Base-by-base conservation (phyloP, 2,329 filamentous ascomycete species). In the Sordariomycetes sp. region DNA sequence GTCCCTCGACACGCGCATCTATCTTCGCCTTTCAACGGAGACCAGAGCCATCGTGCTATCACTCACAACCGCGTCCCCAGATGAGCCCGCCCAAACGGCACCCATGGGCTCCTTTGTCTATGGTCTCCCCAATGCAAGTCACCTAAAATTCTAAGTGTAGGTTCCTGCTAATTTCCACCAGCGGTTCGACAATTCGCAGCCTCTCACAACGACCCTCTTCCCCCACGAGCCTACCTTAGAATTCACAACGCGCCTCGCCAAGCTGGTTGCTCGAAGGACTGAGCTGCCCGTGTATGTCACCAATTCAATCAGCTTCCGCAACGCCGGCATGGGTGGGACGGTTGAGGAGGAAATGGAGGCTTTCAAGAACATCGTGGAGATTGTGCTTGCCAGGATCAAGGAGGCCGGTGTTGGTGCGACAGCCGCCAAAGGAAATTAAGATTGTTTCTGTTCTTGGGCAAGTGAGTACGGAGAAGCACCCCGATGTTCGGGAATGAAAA, bases 271-370 rank as follows among this genome's bases (percentile, higher is more conserved):
- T n/a, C 75, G 77, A 35, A 81, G 75, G 46, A 73, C 79, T 19
- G 65, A 70, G 21, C 73, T 78, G 41, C 87, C 87, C 1, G 79
- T 85, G n/a, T 96, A 95, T 54, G 85, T 96, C 14, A 85, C 85
- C 16, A 93, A 85, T 52, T 94, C 87, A 21, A 77, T 93, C 48
- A 86, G 80, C 44, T 77, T 95, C 42, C 73, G 74, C 11, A 76
- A 70, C 48, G 72, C 79, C 6, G 82, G 80, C 3, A 73, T 87
- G 48, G 86, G 86, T 8, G 82, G 86, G 15, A 83, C 78, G 0
- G 76, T 90, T 6, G 88, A 95, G 52, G 92, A 96, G 64, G 90
- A 96, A 62, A 88, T 95, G 78, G 86, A 90, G 51, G 86, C 82
- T 0, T 80, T 95, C 47, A 77, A 74, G 48, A 72, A 71, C 42